Conservation (phyloP, 176 grass and related monocot genomes). For the Oryza glaberrima region DNA sequence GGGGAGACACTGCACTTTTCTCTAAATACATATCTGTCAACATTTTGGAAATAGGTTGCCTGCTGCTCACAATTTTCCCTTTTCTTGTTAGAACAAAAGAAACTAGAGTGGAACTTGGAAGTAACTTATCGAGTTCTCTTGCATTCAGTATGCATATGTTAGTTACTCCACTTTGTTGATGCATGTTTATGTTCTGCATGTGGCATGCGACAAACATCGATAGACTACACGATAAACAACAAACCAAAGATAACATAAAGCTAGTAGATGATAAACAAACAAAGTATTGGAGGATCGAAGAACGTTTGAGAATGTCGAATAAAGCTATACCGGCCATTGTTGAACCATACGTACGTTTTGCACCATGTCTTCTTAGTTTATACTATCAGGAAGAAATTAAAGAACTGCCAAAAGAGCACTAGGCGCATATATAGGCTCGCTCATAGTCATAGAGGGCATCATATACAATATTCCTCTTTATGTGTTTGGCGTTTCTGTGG, state of each 20-base stretch:
- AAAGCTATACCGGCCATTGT: slow-evolving; percentile 22
- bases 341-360: not conserved
- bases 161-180: no score
- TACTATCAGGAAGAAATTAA: not conserved
- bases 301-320: slow-evolving; percentile 37
- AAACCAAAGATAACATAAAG: not conserved
- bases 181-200: no score
- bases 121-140: no score
- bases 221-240: not conserved
- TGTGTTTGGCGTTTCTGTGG: not conserved
- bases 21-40: not conserved
- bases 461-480: not conserved
- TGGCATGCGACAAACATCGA: no score
- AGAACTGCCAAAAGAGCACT: not conserved
- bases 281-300: not conserved
- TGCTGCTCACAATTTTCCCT: not conserved
- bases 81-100: not conserved
- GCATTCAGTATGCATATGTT: no score
- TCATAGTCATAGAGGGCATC: not conserved
- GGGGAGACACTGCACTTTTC: not conserved
- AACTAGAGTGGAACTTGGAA: not conserved
- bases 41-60: not conserved
- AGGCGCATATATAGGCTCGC: not conserved
- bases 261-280: not conserved
- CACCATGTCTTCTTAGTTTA: not conserved